These are phyloP conservation scores for Kalanchoe fedtschenkoi DNA, from an alignment of 164 flowering plant species.

Conservation along the genomic window DNA sequence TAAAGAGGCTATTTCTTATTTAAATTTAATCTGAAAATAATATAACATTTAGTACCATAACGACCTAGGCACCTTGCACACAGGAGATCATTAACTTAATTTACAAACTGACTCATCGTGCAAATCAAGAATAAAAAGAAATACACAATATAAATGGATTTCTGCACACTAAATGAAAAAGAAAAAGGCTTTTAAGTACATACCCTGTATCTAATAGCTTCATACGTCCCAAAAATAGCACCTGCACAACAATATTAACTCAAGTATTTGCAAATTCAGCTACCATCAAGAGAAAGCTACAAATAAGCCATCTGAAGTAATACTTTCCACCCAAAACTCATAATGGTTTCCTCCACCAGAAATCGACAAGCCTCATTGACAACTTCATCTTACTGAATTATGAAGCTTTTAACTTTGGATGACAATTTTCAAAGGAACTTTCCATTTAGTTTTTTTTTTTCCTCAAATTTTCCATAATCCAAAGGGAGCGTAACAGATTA, in stretches of 20 bases:
- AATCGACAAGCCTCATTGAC: neutral
- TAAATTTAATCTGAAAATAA: too few species aligned
- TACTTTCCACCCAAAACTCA: neutral
- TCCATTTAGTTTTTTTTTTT: too few species aligned
- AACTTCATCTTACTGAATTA: neutral
- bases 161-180: too few species aligned
- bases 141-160: neutral
- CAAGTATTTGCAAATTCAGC: neutral
- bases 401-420: neutral
- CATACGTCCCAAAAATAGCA: slow-evolving; percentile 91
- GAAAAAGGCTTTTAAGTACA: neutral
- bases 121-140: neutral
- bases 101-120: too few species aligned
- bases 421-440: neutral
- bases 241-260: slow-evolving; percentile 27
- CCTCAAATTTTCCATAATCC: too few species aligned
- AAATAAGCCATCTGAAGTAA: neutral
- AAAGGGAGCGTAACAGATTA: too few species aligned
- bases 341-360: too few species aligned
- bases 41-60: too few species aligned
- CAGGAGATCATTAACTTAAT: too few species aligned
- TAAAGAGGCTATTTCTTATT: too few species aligned
- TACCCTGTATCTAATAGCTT: slow-evolving; percentile 80
- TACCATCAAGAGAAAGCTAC: neutral
- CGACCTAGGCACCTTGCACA: too few species aligned